Base-by-base conservation (phyloP, 345 rosid genomes). In the Lepidium africanum region DNA sequence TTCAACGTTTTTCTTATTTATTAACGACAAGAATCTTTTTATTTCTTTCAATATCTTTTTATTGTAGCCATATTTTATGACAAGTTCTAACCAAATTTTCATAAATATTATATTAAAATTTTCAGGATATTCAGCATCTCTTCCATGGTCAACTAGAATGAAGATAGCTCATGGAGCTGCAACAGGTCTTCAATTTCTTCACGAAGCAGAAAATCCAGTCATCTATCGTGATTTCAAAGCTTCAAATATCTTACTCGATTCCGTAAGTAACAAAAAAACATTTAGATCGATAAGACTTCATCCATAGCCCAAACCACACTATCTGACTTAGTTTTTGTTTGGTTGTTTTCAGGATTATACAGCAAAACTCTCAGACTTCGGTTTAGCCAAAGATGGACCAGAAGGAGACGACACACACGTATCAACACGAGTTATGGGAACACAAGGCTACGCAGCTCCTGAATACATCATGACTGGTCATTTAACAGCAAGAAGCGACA, bases 151-250 rank as follows among this genome's bases (percentile, higher is more conserved):
- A 3, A 68, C 95, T 6, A 92, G 98, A 69, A 86, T 89, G 92
- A 87, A 89, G 75, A 89, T 92, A n/a, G 95, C 98, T 49, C 72
- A 77, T 12, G 98, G 89, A 72, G 96, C 98, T n/a, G 98, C 98
- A 19, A 89, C 85, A 60, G 98, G 98, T 7, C 87, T 92, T n/a
- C 89, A 83, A 3, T 92, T 84, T 71, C 92, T 92, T 16, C 98
- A 92, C 16, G 95, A 87, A 69, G 92, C 82, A 3, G 80, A 89
- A 52, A 89, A 92, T n/a, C 95, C 98, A 1, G 98, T 92, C 4
- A 92, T 92, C 10, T 92, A 87, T 40, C 73, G 98, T 5, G 98
- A 92, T 79, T 89, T 92, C 75, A 92, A 92, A 74, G 92, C 95
- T 14, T 89, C 98, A 0, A 92, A 92, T 73, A 89, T 92, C 40